These are phyloP conservation scores for Phytophthora pinifolia DNA, from an alignment of 352 stramenopile species.

Conservation along the genomic window DNA sequence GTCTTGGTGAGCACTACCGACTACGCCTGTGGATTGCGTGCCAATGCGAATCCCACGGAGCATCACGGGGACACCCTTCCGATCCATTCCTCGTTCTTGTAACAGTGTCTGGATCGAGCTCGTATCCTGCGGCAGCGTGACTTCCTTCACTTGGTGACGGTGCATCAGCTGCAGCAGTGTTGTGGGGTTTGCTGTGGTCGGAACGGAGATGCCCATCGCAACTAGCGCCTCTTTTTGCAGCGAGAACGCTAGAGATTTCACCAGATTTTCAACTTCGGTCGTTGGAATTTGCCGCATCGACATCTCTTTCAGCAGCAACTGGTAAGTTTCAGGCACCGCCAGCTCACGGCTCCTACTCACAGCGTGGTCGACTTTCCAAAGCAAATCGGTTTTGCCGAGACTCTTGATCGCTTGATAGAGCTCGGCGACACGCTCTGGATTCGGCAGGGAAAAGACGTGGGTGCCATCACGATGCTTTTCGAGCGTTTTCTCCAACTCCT, in stretches of 20 bases:
- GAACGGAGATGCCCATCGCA: slow-evolving; percentile 43
- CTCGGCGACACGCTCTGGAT: slow-evolving; percentile 69
- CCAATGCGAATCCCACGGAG: slow-evolving; percentile 64
- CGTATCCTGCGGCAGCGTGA: slow-evolving; percentile 44
- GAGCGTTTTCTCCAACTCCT: slow-evolving; percentile 49
- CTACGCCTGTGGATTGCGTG: slow-evolving; percentile 31
- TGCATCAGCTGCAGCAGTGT: slow-evolving; percentile 57
- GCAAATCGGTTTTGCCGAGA: slow-evolving; percentile 65
- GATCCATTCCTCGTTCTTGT: slow-evolving; percentile 57
- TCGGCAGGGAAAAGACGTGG: slow-evolving; percentile 35
- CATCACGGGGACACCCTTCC: slow-evolving; percentile 57
- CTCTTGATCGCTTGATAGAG: slow-evolving; percentile 62
- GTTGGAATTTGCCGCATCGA: slow-evolving; percentile 53
- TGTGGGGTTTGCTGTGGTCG: slow-evolving; percentile 46
- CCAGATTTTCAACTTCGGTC: slow-evolving; percentile 59
- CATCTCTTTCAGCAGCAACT: slow-evolving; percentile 52
- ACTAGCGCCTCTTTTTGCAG: slow-evolving; percentile 65
- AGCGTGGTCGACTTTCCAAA: slow-evolving; percentile 74
- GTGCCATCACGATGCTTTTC: slow-evolving; percentile 33
- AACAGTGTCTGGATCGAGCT: slow-evolving; percentile 45
- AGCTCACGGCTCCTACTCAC: slow-evolving; percentile 65
- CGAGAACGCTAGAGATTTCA: slow-evolving; percentile 48
- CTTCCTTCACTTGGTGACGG: slow-evolving; percentile 53
- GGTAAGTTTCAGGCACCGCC: slow-evolving; percentile 45
- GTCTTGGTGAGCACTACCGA: neutral